phyloP scores from a whole-genome alignment of 148 eudicot genomes.

The Fagopyrum esculentum region DNA sequence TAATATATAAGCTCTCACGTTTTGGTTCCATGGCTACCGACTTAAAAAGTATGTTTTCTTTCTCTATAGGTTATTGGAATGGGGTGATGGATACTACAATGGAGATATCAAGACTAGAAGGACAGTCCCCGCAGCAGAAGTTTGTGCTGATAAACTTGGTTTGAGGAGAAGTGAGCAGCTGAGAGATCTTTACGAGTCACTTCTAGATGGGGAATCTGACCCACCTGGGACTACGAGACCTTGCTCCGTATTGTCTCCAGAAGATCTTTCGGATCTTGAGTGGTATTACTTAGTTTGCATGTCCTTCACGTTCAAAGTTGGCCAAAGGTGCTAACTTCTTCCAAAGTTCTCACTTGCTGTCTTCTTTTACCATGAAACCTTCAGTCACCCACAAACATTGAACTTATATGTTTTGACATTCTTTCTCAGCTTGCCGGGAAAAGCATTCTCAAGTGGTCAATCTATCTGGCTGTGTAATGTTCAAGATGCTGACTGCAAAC shows the following conservation, averaged over 20 bases:
- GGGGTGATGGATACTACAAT: constrained; percentile 58
- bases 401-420: background rate
- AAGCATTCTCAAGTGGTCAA: constrained; percentile 36
- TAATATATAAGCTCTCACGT: background rate
- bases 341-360: background rate
- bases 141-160: constrained; percentile 29
- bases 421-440: constrained; percentile 47
- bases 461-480: constrained; percentile 50
- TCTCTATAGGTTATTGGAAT: constrained; percentile 40
- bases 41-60: background rate
- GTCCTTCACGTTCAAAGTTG: constrained; percentile 46
- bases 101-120: constrained; percentile 41
- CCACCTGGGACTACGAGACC: constrained; percentile 19
- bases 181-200: constrained; percentile 43
- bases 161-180: constrained; percentile 48
- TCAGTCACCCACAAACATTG: too few species aligned
- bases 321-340: constrained; percentile 37
- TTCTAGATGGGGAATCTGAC: constrained; percentile 34
- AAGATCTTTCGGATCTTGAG: constrained; percentile 47
- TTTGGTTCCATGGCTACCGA: background rate
- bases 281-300: constrained; percentile 69
- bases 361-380: background rate
- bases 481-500: constrained; percentile 42
- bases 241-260: constrained; percentile 32
- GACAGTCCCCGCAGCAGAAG: constrained; percentile 24